Evolutionary conservation across 169 alveolate species (phyloP).

Genomic region (Plasmodium yoelii): DNA sequence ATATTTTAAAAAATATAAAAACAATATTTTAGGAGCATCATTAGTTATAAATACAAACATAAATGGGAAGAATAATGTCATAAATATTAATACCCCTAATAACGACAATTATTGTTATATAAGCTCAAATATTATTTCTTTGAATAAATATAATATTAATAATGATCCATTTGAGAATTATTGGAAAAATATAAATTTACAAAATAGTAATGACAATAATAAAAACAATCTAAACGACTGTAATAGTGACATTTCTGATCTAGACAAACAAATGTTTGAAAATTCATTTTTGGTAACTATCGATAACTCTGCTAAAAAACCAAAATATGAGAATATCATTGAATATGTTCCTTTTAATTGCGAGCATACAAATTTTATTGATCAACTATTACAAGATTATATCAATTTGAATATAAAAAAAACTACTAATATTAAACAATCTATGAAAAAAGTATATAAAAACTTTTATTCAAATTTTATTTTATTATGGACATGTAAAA

Average conservation of each 20-base stretch:
- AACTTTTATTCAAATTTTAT: conserved; percentile 24
- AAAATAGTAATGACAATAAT: conserved; percentile 3
- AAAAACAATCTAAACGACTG: not conserved
- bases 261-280: not conserved
- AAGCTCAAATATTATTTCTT: conserved; percentile 41
- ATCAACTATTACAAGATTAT: not conserved
- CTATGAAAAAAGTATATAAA: conserved; percentile 9
- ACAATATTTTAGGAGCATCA: conserved; percentile 34
- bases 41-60: conserved; percentile 39
- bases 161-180: not conserved
- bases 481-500: conserved; percentile 39
- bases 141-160: not conserved
- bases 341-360: not conserved
- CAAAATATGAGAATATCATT: not conserved
- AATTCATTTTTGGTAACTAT: not conserved
- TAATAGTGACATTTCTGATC: not conserved
- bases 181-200: not conserved
- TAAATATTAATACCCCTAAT: conserved; percentile 12
- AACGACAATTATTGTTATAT: conserved; percentile 37
- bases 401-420: not conserved
- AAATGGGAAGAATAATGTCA: conserved; percentile 12
- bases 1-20: conserved; percentile 17
- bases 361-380: not conserved
- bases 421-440: not conserved
- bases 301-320: not conserved